Conservation (phyloP, 129 eudicot genomes). For the Tanacetum coccineum region DNA sequence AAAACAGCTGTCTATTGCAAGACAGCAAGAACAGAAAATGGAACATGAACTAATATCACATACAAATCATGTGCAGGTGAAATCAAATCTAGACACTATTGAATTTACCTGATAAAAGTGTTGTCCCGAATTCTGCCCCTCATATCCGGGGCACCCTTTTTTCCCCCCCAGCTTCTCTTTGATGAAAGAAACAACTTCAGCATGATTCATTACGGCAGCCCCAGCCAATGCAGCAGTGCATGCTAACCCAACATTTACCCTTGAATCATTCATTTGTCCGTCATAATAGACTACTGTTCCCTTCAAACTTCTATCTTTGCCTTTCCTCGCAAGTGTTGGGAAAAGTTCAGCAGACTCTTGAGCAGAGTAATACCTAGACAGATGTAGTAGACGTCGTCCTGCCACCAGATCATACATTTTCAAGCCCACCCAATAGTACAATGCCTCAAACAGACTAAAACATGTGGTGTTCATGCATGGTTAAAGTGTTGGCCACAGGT, state of each 20-base stretch:
- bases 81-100: too few relatives aligned
- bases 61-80: background rate
- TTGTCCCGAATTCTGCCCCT: slow-evolving; percentile 75
- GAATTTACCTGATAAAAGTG: slow-evolving; percentile 65
- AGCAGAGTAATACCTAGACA: slow-evolving; percentile 82
- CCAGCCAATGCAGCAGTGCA: slow-evolving; percentile 95
- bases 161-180: slow-evolving; percentile 55
- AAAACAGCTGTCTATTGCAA: too few relatives aligned
- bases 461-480: slow-evolving; percentile 99
- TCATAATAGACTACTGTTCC: slow-evolving; percentile 94
- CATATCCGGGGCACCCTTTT: too few relatives aligned
- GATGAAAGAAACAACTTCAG: slow-evolving; percentile 69
- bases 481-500: slow-evolving; percentile 77
- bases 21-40: too few relatives aligned
- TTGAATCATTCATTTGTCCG: slow-evolving; percentile 90
- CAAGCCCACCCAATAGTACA: slow-evolving; percentile 83
- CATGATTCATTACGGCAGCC: slow-evolving; percentile 84
- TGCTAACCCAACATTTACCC: slow-evolving; percentile 78
- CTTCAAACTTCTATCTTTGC: slow-evolving; percentile 58
- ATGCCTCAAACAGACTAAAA: slow-evolving; percentile 72
- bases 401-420: slow-evolving; percentile 86
- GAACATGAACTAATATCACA: too few relatives aligned
- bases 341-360: slow-evolving; percentile 80
- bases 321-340: slow-evolving; percentile 79
- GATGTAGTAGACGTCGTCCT: slow-evolving; percentile 64